These are phyloP conservation scores for Graphium sp. DNA, from an alignment of 2,329 filamentous ascomycete genomes.

Conservation along the genomic window DNA sequence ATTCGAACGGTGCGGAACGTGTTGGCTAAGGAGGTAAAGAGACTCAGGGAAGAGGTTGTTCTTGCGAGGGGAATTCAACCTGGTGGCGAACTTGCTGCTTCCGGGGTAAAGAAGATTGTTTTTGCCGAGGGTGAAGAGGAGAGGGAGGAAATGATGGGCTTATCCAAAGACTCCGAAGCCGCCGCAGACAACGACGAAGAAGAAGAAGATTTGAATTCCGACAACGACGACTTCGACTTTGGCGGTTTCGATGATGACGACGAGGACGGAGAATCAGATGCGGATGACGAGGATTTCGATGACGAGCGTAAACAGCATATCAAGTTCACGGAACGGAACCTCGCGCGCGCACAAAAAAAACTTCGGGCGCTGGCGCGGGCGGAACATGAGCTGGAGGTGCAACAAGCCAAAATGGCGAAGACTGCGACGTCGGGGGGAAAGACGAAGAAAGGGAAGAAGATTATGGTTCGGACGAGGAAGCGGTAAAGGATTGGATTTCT, in stretches of 20 bases:
- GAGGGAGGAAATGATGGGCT: constrained; percentile 15
- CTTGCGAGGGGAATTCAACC: constrained; percentile 16
- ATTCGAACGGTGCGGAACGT: constrained; percentile 45
- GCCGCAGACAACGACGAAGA: constrained; percentile 14
- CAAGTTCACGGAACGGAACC: constrained; percentile 22
- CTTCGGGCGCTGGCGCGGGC: constrained; percentile 35
- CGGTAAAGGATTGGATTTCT: constrained; percentile 19
- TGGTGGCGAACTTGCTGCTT: constrained; percentile 5
- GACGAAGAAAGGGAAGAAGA: constrained; percentile 44
- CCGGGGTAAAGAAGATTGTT: constrained; percentile 20
- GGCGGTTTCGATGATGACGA: constrained; percentile 16
- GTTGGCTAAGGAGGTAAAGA: constrained; percentile 36
- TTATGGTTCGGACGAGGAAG: constrained; percentile 46
- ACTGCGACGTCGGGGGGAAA: constrained; percentile 40
- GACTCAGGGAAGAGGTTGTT: constrained; percentile 35
- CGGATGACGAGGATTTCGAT: constrained; percentile 8
- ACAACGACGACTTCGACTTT: constrained; percentile 8
- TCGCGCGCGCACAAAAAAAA: constrained; percentile 34
- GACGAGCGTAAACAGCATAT: constrained; percentile 8
- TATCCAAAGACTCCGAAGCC: constrained; percentile 18
- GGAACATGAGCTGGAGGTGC: constrained; percentile 38
- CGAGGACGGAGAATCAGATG: constrained; percentile 11
- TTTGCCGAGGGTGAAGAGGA: constrained; percentile 15
- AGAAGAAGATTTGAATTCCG: constrained; percentile 9
- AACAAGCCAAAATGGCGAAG: constrained; percentile 48